A percentile compares a stretch with the other conserved stretches of the same genome.
Evolutionary conservation across 352 stramenopile genomes (phyloP).

Genomic region (Phytophthora colocasiae): DNA sequence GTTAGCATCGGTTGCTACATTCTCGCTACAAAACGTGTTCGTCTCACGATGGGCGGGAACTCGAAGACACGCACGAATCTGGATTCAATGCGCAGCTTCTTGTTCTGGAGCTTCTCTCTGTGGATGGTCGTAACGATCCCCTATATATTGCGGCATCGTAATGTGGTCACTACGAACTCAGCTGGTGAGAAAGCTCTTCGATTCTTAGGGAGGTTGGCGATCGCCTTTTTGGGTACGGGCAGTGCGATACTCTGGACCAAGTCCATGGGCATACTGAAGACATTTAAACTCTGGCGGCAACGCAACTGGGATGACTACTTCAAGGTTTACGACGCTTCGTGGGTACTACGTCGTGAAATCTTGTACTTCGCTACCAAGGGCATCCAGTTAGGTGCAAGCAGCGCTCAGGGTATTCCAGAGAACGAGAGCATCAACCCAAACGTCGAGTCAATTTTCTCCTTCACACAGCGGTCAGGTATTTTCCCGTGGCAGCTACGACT

Average conservation of each 20-base stretch:
- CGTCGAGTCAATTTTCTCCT: constrained; percentile 67
- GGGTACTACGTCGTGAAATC: constrained; percentile 84
- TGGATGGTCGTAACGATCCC: constrained; percentile 75
- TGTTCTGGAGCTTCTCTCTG: constrained; percentile 76
- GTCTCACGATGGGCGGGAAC: constrained; percentile 52
- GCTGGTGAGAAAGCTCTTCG: constrained; percentile 63
- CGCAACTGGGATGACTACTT: constrained; percentile 89
- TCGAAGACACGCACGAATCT: constrained; percentile 72
- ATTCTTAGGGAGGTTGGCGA: constrained; percentile 69
- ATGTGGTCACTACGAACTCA: constrained; percentile 63
- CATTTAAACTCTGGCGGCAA: constrained; percentile 78
- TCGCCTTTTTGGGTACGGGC: constrained; percentile 71
- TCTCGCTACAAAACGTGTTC: constrained; percentile 73
- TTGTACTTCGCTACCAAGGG: constrained; percentile 86
- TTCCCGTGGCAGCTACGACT: constrained; percentile 70
- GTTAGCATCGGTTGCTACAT: constrained; percentile 81
- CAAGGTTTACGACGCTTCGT: constrained; percentile 86
- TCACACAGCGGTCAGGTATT: constrained; percentile 69
- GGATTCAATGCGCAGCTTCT: constrained; percentile 79
- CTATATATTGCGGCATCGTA: constrained; percentile 70
- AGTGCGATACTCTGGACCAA: constrained; percentile 75
- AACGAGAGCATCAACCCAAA: constrained; percentile 44
- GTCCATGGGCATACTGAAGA: constrained; percentile 65
- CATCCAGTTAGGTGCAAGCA: constrained; percentile 66
- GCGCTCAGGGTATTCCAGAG: constrained; percentile 40